Conservation (phyloP, 495 filamentous ascomycete species). For the Penicillium steckii region DNA sequence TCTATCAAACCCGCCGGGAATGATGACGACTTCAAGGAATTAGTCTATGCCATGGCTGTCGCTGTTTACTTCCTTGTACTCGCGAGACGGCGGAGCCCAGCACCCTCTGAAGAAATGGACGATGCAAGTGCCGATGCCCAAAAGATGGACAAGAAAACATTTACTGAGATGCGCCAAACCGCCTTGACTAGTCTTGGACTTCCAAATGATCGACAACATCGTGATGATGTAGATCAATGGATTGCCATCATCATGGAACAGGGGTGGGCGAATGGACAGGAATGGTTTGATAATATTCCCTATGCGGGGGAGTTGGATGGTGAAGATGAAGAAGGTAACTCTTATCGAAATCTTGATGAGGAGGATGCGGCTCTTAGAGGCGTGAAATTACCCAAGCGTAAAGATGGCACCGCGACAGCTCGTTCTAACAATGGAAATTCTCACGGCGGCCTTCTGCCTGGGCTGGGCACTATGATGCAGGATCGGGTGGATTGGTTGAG, state of each 20-base stretch:
- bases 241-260: constrained; percentile 54
- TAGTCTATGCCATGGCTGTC: constrained; percentile 51
- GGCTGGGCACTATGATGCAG: constrained; percentile 80
- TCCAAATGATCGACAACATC: constrained; percentile 34
- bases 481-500: constrained; percentile 78
- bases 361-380: constrained; percentile 28
- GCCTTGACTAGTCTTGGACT: constrained; percentile 41
- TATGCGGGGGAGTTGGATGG: constrained; percentile 39
- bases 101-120: constrained; percentile 15
- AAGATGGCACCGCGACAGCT: constrained; percentile 4
- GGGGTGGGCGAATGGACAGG: constrained; percentile 60
- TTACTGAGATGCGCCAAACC: constrained; percentile 48
- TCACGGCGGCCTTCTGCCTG: constrained; percentile 48
- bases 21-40: constrained; percentile 42
- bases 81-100: constrained; percentile 38
- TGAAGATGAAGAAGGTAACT: constrained; percentile 41
- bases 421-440: constrained; percentile 5
- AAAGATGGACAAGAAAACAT: constrained; percentile 49
- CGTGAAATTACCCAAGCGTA: constrained; percentile 25
- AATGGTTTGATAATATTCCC: constrained; percentile 64
- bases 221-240: constrained; percentile 59
- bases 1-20: constrained; percentile 27
- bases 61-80: constrained; percentile 65
- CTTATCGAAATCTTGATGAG: constrained; percentile 30
- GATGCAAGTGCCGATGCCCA: constrained; percentile 24